A percentile compares a stretch with the other conserved stretches of the same genome.
Conservation (phyloP, 176 grass and related monocot genomes). For the Cenchrus purpureus region DNA sequence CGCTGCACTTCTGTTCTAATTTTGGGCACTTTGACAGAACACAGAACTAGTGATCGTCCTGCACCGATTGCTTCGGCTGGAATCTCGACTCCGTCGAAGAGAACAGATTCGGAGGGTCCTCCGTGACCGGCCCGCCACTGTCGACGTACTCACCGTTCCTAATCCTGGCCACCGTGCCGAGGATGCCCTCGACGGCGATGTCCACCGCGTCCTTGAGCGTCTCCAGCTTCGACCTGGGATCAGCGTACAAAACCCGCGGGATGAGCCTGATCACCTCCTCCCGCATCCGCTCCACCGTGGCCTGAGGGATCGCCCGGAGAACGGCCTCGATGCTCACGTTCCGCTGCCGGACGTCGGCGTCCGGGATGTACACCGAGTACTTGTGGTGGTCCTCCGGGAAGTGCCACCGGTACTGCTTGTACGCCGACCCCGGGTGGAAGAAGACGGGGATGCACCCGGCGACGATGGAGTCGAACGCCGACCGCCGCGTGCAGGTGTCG, state of each 20-base stretch:
- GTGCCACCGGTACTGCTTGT: conserved; percentile 77
- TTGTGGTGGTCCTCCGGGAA: conserved; percentile 34
- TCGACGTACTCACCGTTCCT: neutral
- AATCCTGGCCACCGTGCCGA: neutral
- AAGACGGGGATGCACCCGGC: conserved; percentile 88
- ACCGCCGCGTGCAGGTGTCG: conserved; percentile 45
- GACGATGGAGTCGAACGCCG: conserved; percentile 53
- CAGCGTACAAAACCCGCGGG: conserved; percentile 28
- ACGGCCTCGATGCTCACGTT: conserved; percentile 47
- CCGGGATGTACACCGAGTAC: conserved; percentile 52
- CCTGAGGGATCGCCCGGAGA: conserved; percentile 33
- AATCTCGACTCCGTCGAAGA: neutral
- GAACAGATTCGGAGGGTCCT: neutral
- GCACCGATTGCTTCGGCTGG: neutral
- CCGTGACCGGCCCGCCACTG: neutral
- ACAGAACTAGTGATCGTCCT: neutral
- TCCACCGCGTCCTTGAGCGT: neutral
- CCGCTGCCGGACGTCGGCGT: conserved; percentile 19
- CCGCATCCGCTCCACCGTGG: conserved; percentile 34
- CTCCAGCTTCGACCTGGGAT: conserved; percentile 26
- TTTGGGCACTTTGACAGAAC: neutral
- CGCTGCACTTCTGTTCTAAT: neutral
- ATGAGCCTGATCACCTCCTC: conserved; percentile 51
- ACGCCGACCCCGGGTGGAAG: conserved; percentile 73
- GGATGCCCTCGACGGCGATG: conserved; percentile 1